phyloP scores from a whole-genome alignment of 2,329 filamentous ascomycete genomes.

The Arthrinium puccinioides region DNA sequence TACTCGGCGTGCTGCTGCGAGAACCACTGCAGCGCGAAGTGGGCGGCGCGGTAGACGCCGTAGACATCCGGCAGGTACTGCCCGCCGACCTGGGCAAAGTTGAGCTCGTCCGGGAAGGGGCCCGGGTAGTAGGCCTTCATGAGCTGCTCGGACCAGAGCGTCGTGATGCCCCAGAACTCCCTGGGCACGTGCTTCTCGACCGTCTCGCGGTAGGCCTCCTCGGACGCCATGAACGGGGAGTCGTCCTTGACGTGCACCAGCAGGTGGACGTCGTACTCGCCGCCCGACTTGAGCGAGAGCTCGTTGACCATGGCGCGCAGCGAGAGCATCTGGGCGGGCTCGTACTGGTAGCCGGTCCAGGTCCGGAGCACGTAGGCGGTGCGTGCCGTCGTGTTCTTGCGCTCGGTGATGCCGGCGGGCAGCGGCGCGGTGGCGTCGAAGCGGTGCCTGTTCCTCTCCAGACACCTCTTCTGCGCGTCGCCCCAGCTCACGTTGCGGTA shows the following conservation, averaged over 20 bases:
- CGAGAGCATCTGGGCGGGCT: constrained; percentile 56
- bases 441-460: constrained; percentile 43
- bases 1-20: constrained; percentile 36
- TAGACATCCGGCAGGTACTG: constrained; percentile 44
- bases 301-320: constrained; percentile 60
- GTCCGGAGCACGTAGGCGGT: constrained; percentile 60
- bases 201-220: constrained; percentile 37
- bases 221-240: constrained; percentile 25
- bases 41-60: constrained; percentile 42
- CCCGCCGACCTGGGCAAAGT: constrained; percentile 28
- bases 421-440: constrained; percentile 23
- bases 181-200: constrained; percentile 49
- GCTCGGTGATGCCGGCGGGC: constrained; percentile 3
- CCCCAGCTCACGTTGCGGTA: constrained; percentile 27
- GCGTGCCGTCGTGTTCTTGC: constrained; percentile 25
- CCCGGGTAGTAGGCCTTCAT: constrained; percentile 57
- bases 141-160: constrained; percentile 60
- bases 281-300: constrained; percentile 55
- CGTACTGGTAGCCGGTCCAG: constrained; percentile 59
- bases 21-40: constrained; percentile 39
- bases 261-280: constrained; percentile 55
- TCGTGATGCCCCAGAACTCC: constrained; percentile 62
- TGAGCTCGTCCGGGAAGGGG: constrained; percentile 49
- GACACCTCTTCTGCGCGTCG: constrained; percentile 23
- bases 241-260: constrained; percentile 38